Conservation (phyloP, 164 flowering plant species). For the Saururus chinensis region DNA sequence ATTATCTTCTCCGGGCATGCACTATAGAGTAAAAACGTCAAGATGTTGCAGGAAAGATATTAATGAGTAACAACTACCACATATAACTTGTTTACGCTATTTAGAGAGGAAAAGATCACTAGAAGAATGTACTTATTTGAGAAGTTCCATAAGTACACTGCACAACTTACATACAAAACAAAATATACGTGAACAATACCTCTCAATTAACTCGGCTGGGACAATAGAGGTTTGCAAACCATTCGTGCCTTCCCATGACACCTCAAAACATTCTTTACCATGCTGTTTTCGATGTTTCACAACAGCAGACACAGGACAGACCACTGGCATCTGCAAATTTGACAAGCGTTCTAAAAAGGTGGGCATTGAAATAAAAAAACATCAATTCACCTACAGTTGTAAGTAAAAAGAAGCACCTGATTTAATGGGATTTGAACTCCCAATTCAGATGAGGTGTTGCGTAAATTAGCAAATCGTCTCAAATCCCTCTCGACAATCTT, state of each 20-base stretch:
- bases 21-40: constrained; percentile 23
- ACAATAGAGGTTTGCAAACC: constrained; percentile 56
- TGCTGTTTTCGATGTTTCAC: constrained; percentile 57
- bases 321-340: constrained; percentile 53
- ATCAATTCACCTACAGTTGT: neutral
- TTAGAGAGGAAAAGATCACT: no score
- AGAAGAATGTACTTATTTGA: no score
- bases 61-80: neutral
- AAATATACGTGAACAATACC: constrained; percentile 26
- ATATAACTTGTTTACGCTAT: no score
- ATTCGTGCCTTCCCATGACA: constrained; percentile 58
- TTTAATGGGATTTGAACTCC: constrained; percentile 43
- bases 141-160: neutral
- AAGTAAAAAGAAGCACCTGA: constrained; percentile 27
- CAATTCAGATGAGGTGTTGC: constrained; percentile 36
- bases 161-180: neutral
- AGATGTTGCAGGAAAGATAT: neutral
- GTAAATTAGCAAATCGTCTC: constrained; percentile 65
- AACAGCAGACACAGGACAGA: constrained; percentile 61
- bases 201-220: constrained; percentile 66
- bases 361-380: neutral
- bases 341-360: neutral
- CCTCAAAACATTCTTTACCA: constrained; percentile 74
- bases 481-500: constrained; percentile 87
- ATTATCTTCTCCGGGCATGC: constrained; percentile 86